These are phyloP conservation scores for Clarireedia paspali DNA, from an alignment of 2,329 filamentous ascomycete species.

Conservation along the genomic window DNA sequence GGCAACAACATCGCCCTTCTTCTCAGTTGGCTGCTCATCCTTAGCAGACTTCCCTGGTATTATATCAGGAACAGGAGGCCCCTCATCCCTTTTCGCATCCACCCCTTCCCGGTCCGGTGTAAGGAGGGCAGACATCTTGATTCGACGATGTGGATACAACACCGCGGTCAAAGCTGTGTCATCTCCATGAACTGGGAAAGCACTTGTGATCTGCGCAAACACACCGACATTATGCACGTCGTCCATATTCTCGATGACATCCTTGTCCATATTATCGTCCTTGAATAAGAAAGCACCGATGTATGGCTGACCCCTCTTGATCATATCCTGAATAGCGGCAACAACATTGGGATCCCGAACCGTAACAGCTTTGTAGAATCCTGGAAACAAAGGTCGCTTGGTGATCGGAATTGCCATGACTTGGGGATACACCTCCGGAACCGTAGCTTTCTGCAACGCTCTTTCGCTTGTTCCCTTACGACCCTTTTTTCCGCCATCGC, in stretches of 20 bases:
- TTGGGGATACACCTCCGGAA: conserved; percentile 94
- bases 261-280: conserved; percentile 87
- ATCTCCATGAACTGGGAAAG: conserved; percentile 84
- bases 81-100: conserved; percentile 44
- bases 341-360: conserved; percentile 90
- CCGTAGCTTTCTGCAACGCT: conserved; percentile 75
- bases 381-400: conserved; percentile 87
- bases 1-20: conserved; percentile 89
- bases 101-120: conserved; percentile 44
- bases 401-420: conserved; percentile 96
- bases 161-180: conserved; percentile 84
- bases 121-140: conserved; percentile 78
- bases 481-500: conserved; percentile 63
- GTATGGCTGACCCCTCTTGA: conserved; percentile 94
- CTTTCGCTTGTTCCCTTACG: conserved; percentile 61
- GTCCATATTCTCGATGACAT: conserved; percentile 81
- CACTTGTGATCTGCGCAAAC: conserved; percentile 95
- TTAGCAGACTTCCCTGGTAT: conserved; percentile 48
- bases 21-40: conserved; percentile 50
- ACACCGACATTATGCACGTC: conserved; percentile 96
- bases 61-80: conserved; percentile 46
- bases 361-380: conserved; percentile 98
- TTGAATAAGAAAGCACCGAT: conserved; percentile 96
- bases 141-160: conserved; percentile 89
- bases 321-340: conserved; percentile 88